Percentiles rank a stretch among this genome's conserved stretches.
Conservation (phyloP, 2,329 filamentous ascomycete species). For the Penicillium griseofulvum region DNA sequence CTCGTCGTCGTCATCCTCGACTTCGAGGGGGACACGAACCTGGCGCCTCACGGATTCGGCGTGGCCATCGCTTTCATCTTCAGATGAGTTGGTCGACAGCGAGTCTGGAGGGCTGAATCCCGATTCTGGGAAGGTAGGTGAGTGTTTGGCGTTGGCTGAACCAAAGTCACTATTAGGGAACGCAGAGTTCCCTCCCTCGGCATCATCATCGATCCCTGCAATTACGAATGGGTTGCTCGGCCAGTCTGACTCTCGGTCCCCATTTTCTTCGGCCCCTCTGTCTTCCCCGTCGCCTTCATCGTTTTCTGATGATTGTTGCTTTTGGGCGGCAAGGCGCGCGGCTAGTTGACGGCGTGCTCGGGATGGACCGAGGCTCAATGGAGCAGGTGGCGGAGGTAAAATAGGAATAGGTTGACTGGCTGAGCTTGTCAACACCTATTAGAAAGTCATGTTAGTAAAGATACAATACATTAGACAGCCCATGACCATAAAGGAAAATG, state of each 20-base stretch:
- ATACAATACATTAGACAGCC: not conserved
- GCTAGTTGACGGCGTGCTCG: conserved; percentile 86
- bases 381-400: conserved; percentile 62
- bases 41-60: conserved; percentile 40
- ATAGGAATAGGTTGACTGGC: conserved; percentile 46
- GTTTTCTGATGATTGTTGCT: conserved; percentile 57
- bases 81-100: conserved; percentile 43
- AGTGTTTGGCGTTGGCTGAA: conserved; percentile 25
- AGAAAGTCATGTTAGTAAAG: conserved; percentile 14
- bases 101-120: conserved; percentile 41
- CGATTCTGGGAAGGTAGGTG: conserved; percentile 38
- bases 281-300: conserved; percentile 31
- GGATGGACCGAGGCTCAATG: conserved; percentile 81
- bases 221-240: conserved; percentile 40
- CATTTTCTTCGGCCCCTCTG: conserved; percentile 21
- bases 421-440: conserved; percentile 29
- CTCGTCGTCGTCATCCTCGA: conserved; percentile 55
- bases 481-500: not conserved
- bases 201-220: conserved; percentile 37
- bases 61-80: conserved; percentile 40
- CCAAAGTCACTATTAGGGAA: conserved; percentile 35
- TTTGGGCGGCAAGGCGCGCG: conserved; percentile 75
- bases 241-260: conserved; percentile 32
- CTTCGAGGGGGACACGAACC: conserved; percentile 56
- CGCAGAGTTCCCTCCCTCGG: conserved; percentile 27